Evolutionary conservation across 1,284 basidiomycete species (phyloP).

Genomic region (Sanguinoderma infundibulare): DNA sequence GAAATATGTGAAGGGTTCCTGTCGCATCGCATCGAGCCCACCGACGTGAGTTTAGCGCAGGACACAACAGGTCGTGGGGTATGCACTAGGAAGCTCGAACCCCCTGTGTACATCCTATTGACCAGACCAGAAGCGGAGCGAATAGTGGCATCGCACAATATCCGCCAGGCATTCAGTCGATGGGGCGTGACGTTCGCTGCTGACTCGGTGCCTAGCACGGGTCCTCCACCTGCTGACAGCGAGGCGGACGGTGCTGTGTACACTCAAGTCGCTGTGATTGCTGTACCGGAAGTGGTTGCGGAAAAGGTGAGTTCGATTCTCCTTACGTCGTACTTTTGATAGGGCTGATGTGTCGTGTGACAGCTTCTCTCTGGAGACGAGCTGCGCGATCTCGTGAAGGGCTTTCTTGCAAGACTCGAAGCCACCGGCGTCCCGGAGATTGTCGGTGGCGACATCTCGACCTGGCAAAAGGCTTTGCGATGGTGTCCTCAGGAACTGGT

Average conservation of each 20-base stretch:
- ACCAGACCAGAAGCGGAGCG: slow-evolving; percentile 61
- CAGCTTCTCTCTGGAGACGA: slow-evolving; percentile 70
- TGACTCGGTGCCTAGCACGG: background rate
- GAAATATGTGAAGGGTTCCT: slow-evolving; percentile 70
- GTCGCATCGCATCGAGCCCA: background rate
- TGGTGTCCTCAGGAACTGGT: slow-evolving; percentile 81
- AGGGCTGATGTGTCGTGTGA: slow-evolving; percentile 3
- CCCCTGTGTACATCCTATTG: slow-evolving; percentile 64
- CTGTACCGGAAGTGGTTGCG: slow-evolving; percentile 66
- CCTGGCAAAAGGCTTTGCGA: slow-evolving; percentile 75
- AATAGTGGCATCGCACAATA: slow-evolving; percentile 45
- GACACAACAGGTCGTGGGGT: slow-evolving; percentile 35
- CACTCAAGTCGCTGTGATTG: slow-evolving; percentile 58
- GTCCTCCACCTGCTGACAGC: background rate
- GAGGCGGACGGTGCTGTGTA: slow-evolving; percentile 45
- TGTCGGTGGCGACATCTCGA: slow-evolving; percentile 4
- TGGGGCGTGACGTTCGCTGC: slow-evolving; percentile 77
- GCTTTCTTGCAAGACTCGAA: slow-evolving; percentile 56
- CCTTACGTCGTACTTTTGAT: background rate
- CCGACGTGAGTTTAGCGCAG: slow-evolving; percentile 10
- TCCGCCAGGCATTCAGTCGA: slow-evolving; percentile 54
- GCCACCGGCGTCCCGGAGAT: slow-evolving; percentile 29
- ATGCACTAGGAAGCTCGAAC: slow-evolving; percentile 49
- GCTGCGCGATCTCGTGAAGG: slow-evolving; percentile 70
- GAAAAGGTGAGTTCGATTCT: slow-evolving; percentile 59